These are phyloP conservation scores for Sugiyamaella boreocaroliniensis DNA, from an alignment of 805 yeast species.

Conservation along the genomic window DNA sequence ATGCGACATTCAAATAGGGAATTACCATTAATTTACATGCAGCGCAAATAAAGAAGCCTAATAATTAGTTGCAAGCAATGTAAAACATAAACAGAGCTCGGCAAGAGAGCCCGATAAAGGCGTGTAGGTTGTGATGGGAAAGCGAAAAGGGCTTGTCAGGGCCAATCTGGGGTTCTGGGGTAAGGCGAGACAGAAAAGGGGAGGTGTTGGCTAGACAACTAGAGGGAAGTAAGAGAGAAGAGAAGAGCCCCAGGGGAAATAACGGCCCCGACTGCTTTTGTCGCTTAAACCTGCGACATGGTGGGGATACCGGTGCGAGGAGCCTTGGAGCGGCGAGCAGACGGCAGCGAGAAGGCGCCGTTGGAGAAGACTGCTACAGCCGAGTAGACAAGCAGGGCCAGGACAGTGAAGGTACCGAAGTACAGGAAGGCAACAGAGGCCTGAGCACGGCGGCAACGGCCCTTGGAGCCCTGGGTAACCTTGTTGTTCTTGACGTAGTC, in stretches of 20 bases:
- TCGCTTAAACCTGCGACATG: slow-evolving; percentile 76
- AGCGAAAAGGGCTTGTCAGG: too few species aligned
- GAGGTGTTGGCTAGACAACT: not conserved
- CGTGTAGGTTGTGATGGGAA: too few species aligned
- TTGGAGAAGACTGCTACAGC: slow-evolving; percentile 44
- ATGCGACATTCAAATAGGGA: not conserved
- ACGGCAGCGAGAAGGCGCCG: slow-evolving; percentile 51
- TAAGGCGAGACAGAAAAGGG: not conserved
- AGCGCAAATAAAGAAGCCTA: not conserved
- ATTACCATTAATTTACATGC: not conserved
- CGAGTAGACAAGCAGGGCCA: slow-evolving; percentile 54
- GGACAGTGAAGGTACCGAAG: slow-evolving; percentile 72
- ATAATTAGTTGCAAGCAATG: not conserved
- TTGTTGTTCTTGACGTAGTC: slow-evolving; percentile 57
- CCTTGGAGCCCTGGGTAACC: slow-evolving; percentile 66
- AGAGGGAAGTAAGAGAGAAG: not conserved
- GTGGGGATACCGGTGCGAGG: slow-evolving; percentile 85
- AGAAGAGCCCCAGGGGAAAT: too few species aligned
- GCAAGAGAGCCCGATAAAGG: too few species aligned
- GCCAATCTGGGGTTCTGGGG: not conserved
- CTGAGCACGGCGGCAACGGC: slow-evolving; percentile 95
- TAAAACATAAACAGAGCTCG: not conserved
- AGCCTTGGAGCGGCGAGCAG: slow-evolving; percentile 39
- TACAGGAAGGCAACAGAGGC: slow-evolving; percentile 75
- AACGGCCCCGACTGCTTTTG: too few species aligned